Conservation (phyloP, 352 stramenopile genomes). For the Phytophthora syringae region DNA sequence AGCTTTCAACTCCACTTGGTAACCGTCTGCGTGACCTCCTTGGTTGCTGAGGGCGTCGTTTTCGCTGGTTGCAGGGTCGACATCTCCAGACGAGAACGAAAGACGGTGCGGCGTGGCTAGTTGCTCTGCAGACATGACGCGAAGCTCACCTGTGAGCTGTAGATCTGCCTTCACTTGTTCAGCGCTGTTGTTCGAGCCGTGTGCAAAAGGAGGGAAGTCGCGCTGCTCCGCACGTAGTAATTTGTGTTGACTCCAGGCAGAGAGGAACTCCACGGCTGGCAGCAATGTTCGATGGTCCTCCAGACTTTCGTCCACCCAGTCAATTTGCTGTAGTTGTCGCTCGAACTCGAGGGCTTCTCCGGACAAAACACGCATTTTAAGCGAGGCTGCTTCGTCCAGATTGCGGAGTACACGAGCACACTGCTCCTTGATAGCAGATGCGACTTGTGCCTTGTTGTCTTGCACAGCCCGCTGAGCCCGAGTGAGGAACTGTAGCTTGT, state of each 20-base stretch:
- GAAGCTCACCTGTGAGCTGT: constrained; percentile 61
- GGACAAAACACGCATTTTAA: constrained; percentile 60
- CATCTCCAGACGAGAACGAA: constrained; percentile 10
- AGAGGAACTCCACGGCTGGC: constrained; percentile 65
- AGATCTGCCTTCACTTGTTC: constrained; percentile 73
- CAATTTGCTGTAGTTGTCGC: constrained; percentile 73
- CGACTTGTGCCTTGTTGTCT: constrained; percentile 60
- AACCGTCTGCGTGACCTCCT: background rate
- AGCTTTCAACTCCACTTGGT: constrained; percentile 23
- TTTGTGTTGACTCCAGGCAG: constrained; percentile 75
- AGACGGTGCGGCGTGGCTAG: constrained; percentile 14
- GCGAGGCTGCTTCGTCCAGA: constrained; percentile 48
- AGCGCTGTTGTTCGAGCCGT: constrained; percentile 23
- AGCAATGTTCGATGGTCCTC: constrained; percentile 52
- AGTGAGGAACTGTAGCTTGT: constrained; percentile 52
- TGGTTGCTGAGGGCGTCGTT: constrained; percentile 7
- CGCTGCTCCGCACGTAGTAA: constrained; percentile 65
- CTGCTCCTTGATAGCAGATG: constrained; percentile 54
- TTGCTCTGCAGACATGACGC: constrained; percentile 51
- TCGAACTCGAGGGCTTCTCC: constrained; percentile 69
- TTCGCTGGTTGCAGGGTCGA: constrained; percentile 7
- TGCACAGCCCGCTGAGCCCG: constrained; percentile 36
- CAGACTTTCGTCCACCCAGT: constrained; percentile 72
- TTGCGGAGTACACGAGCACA: constrained; percentile 50
- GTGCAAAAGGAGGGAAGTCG: constrained; percentile 58